Percentiles rank a stretch among this genome's conserved stretches.
Conservation (phyloP, 148 eudicot species). For the Cornus controversa region DNA sequence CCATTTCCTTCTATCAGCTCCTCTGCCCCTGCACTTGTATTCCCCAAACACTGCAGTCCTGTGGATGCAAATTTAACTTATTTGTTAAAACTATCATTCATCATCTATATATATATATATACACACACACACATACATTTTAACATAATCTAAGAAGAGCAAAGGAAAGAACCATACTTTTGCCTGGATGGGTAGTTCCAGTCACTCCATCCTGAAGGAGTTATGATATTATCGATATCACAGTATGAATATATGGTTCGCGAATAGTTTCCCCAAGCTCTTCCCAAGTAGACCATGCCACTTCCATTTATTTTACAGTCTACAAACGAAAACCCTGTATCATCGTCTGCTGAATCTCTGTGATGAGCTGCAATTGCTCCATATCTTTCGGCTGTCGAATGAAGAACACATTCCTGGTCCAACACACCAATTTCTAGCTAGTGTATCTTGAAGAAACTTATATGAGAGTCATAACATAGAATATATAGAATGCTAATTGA, state of each 20-base stretch:
- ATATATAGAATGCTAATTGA: background rate
- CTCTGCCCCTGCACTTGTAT: slow-evolving; percentile 63
- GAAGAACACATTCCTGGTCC: slow-evolving; percentile 61
- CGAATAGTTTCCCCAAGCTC: slow-evolving; percentile 95
- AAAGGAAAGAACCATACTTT: slow-evolving; percentile 30
- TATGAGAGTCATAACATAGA: too few relatives aligned
- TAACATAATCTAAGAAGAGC: too few relatives aligned
- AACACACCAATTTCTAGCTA: background rate
- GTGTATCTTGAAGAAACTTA: too few relatives aligned
- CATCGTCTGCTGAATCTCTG: slow-evolving; percentile 45
- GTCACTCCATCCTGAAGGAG: slow-evolving; percentile 76
- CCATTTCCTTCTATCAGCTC: slow-evolving; percentile 52
- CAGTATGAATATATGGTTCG: slow-evolving; percentile 63
- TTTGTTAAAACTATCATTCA: background rate
- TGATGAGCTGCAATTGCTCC: slow-evolving; percentile 96
- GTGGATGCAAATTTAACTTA: background rate
- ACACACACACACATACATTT: too few relatives aligned
- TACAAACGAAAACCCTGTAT: slow-evolving; percentile 82
- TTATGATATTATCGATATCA: slow-evolving; percentile 53
- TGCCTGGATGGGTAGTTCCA: slow-evolving; percentile 55
- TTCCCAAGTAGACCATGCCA: slow-evolving; percentile 56
- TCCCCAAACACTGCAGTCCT: slow-evolving; percentile 85
- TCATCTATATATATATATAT: too few relatives aligned
- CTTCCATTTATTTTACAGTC: slow-evolving; percentile 70
- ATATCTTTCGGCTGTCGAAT: slow-evolving; percentile 45